Evolutionary conservation across 164 flowering plant species (phyloP).

Genomic region (Macadamia integrifolia): DNA sequence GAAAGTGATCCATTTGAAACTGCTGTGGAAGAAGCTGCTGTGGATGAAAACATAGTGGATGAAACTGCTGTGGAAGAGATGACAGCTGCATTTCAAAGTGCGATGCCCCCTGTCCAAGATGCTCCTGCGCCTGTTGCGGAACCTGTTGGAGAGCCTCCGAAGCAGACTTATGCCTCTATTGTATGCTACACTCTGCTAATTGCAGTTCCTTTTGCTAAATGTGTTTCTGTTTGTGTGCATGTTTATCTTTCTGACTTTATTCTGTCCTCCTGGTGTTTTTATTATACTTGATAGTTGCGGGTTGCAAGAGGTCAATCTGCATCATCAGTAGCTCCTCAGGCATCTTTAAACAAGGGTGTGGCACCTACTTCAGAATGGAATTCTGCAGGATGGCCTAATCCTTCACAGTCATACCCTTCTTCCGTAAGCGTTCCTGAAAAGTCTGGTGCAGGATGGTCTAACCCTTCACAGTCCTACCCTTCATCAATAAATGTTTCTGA

Average conservation of each 20-base stretch:
- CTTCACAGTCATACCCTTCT: no score
- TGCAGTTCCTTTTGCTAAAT: neutral
- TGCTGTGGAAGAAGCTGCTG: no score
- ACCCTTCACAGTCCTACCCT: slow-evolving; percentile 28
- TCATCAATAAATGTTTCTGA: slow-evolving; percentile 29
- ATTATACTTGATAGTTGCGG: slow-evolving; percentile 39
- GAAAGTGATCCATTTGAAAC: no score
- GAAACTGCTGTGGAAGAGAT: slow-evolving; percentile 36
- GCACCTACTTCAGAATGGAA: slow-evolving; percentile 52
- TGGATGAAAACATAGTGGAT: slow-evolving; percentile 40
- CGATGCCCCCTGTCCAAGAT: slow-evolving; percentile 34
- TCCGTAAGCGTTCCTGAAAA: no score
- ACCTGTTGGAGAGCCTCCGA: slow-evolving; percentile 66
- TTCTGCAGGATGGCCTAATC: slow-evolving; percentile 32
- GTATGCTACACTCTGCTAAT: slow-evolving; percentile 33
- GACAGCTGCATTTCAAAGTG: slow-evolving; percentile 37
- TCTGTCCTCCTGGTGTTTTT: neutral
- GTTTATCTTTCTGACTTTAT: neutral
- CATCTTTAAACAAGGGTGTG: slow-evolving; percentile 32
- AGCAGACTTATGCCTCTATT: slow-evolving; percentile 91
- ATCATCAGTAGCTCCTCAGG: slow-evolving; percentile 31
- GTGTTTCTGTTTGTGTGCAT: neutral
- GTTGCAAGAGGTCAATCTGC: slow-evolving; percentile 58
- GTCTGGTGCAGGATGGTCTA: no score
- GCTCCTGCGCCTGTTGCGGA: slow-evolving; percentile 51